These are phyloP conservation scores for Fusarium scirpi DNA, from an alignment of 2,329 filamentous ascomycete species.

Conservation along the genomic window DNA sequence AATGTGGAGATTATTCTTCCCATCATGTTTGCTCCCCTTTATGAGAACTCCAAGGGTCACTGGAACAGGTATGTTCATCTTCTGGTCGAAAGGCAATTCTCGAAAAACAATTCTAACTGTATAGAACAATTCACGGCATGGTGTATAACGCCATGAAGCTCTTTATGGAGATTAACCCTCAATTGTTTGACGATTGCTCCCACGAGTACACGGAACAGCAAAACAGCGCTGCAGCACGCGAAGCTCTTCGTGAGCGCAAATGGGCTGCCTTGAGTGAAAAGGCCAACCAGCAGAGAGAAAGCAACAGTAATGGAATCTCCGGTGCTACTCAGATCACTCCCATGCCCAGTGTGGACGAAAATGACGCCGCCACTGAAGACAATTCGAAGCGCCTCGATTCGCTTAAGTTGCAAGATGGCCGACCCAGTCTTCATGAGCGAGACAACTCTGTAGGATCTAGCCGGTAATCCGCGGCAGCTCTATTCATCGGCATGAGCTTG, in stretches of 20 bases:
- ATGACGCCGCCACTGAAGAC: slow-evolving; percentile 83
- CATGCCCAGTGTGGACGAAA: slow-evolving; percentile 74
- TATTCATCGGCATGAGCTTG: slow-evolving; percentile 22
- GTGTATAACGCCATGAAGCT: slow-evolving; percentile 99
- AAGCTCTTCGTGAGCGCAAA: slow-evolving; percentile 83
- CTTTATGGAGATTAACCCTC: slow-evolving; percentile 99
- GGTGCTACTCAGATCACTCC: slow-evolving; percentile 55
- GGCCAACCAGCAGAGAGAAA: slow-evolving; percentile 74
- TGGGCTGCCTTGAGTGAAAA: slow-evolving; percentile 90
- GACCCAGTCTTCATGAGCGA: slow-evolving; percentile 67
- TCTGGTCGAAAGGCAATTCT: no score
- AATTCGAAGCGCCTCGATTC: slow-evolving; percentile 90
- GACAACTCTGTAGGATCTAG: slow-evolving; percentile 70
- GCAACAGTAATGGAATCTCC: slow-evolving; percentile 47
- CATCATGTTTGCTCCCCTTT: slow-evolving; percentile 98
- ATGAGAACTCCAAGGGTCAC: slow-evolving; percentile 98
- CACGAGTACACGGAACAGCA: slow-evolving; percentile 98
- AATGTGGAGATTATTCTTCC: slow-evolving; percentile 98
- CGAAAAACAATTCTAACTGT: slow-evolving; percentile 24
- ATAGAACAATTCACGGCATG: slow-evolving; percentile 98
- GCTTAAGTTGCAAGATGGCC: slow-evolving; percentile 87
- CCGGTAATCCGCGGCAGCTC: slow-evolving; percentile 55
- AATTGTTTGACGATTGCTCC: slow-evolving; percentile 98
- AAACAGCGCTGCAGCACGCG: slow-evolving; percentile 87
- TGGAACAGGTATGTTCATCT: slow-evolving; percentile 99